These are phyloP conservation scores for Falciphora oryzae DNA, from an alignment of 2,329 filamentous ascomycete species.

Conservation along the genomic window DNA sequence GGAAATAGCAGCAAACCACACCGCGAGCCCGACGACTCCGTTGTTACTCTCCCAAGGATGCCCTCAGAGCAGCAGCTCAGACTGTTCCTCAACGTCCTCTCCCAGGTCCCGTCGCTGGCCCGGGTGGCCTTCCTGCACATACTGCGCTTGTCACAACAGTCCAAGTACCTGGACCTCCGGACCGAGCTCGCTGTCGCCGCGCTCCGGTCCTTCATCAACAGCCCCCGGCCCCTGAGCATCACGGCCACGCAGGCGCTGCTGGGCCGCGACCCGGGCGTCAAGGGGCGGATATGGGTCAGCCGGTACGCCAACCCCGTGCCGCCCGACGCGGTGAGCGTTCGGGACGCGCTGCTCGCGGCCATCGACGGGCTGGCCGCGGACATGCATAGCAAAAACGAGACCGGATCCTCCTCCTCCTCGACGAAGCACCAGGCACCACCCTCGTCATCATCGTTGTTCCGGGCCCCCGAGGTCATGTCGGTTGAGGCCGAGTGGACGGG, in stretches of 20 bases:
- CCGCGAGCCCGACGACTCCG: neutral
- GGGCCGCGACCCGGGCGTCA: constrained; percentile 59
- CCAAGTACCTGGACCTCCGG: constrained; percentile 71
- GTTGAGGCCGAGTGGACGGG: constrained; percentile 75
- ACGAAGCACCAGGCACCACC: neutral
- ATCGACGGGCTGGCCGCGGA: constrained; percentile 47
- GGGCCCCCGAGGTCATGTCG: constrained; percentile 45
- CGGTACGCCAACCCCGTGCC: constrained; percentile 60
- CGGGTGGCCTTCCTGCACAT: constrained; percentile 58
- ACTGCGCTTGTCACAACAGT: constrained; percentile 62
- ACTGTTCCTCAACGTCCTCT: constrained; percentile 33
- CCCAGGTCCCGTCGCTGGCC: constrained; percentile 55
- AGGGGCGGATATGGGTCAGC: constrained; percentile 77
- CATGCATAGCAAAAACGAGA: neutral
- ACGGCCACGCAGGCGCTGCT: constrained; percentile 58
- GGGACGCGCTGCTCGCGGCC: constrained; percentile 51
- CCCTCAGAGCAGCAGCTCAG: neutral
- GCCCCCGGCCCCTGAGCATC: constrained; percentile 40
- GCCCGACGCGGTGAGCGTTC: constrained; percentile 40
- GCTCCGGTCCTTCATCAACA: constrained; percentile 56
- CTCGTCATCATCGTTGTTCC: constrained; percentile 13
- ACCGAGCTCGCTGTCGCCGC: constrained; percentile 68
- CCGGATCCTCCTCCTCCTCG: constrained; percentile 17
- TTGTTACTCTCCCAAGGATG: neutral
- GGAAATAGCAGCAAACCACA: neutral